Percentiles rank a stretch among this genome's conserved stretches.
Evolutionary conservation across 257 asterid species (phyloP).

Genomic region (Euphrasia confusa): DNA sequence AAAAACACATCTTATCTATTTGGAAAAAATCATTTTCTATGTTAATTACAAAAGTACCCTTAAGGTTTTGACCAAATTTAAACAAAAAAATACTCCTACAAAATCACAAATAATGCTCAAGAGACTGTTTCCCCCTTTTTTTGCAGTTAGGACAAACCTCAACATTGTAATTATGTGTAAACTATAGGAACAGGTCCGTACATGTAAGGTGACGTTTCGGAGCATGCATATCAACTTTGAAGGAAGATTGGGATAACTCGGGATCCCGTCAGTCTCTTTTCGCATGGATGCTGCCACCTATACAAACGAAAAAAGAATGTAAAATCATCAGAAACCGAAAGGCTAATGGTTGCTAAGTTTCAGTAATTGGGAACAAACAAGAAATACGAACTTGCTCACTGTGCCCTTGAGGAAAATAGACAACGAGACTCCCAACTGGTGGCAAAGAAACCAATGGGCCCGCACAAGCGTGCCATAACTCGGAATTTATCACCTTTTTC

Average conservation of each 20-base stretch:
- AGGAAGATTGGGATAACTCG: slow-evolving; percentile 82
- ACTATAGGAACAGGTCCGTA: slow-evolving; percentile 28
- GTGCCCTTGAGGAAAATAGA: slow-evolving; percentile 89
- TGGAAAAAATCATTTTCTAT: too few species aligned
- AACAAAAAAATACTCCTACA: too few species aligned
- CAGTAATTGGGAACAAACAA: slow-evolving; percentile 8
- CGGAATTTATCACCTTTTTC: slow-evolving; percentile 61
- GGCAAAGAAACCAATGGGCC: slow-evolving; percentile 80
- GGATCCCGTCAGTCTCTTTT: slow-evolving; percentile 61
- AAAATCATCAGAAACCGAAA: slow-evolving; percentile 7
- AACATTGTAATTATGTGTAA: background rate
- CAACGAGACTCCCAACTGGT: slow-evolving; percentile 76
- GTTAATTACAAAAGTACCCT: too few species aligned
- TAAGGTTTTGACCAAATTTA: too few species aligned
- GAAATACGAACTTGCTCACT: slow-evolving; percentile 62
- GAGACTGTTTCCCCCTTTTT: too few species aligned
- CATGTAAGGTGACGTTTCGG: slow-evolving; percentile 76
- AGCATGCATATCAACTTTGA: slow-evolving; percentile 69
- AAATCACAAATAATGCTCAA: too few species aligned
- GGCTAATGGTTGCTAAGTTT: background rate
- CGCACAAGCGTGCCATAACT: slow-evolving; percentile 91
- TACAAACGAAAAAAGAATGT: background rate
- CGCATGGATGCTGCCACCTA: slow-evolving; percentile 92
- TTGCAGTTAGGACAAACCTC: background rate
- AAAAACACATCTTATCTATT: too few species aligned